Base-by-base conservation (phyloP, 305 asterid genomes). In the Fraxinus platypoda region DNA sequence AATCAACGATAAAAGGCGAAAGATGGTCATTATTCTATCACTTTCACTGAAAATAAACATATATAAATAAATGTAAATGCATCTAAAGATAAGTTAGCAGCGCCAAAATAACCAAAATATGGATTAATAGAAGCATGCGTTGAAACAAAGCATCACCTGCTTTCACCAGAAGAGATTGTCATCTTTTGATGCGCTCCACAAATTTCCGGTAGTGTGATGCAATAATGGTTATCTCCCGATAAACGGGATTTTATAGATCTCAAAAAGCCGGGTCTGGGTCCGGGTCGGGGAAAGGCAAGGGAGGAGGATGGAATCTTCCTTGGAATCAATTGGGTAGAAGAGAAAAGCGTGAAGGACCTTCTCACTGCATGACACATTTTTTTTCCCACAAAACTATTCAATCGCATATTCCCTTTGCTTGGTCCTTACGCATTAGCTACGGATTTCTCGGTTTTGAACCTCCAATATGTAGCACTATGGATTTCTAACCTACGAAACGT, bases 101-200 rank as follows among this genome's bases (percentile, higher is more conserved):
- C 64, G 8, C 25, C 21, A 2, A 13, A 68, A 28, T 9, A 25
- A 68, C 31, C 1, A 12, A 25, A 66, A 26, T 6, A n/a, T 19
- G 15, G 71, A 21, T 62, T 21, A 8, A 62, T 23, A 62, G 31
- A 62, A 19, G 71, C 71, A 62, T 21, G 71, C 71, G 25, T 62
- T 21, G 71, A 62, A 59, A 46, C 77, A 59, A 83, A 80, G 12
- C 62, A 64, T 84, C 52, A 87, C 90, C 86, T 76, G 81, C 78
- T 37, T 11, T 84, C 86, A 11, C 73, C 52, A 8, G 87, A 82
- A 77, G 87, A 62, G 66, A 82, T 84, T 83, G 89, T 84, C 90
- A 84, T 87, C 17, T 33, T 33, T 41, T 26, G 26, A 74, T 23
- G 30, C 33, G 19, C 46, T 70, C 41, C 46, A 23, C 37, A 37